Percentiles rank a stretch among this genome's conserved stretches.
phyloP scores from a whole-genome alignment of 73 alveolate genomes.

The Tetrahymena borealis region DNA sequence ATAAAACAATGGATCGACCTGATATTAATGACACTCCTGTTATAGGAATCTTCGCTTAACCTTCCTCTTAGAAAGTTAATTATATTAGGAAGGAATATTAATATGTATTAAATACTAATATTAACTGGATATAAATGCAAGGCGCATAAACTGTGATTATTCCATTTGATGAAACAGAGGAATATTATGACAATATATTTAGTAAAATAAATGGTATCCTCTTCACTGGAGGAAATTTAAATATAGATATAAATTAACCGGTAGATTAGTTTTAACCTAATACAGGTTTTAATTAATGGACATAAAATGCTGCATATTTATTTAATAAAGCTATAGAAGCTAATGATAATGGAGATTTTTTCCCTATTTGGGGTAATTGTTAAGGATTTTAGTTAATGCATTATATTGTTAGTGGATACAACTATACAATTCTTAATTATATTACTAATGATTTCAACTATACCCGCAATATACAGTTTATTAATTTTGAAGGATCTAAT shows the following conservation, averaged over 20 bases:
- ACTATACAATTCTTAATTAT: neutral
- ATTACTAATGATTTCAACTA: neutral
- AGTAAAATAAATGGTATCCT: neutral
- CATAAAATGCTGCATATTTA: slow-evolving; percentile 16
- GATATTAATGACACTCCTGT: neutral
- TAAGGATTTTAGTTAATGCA: slow-evolving; percentile 51
- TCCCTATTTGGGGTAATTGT: slow-evolving; percentile 56
- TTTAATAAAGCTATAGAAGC: slow-evolving; percentile 14
- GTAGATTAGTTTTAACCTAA: neutral
- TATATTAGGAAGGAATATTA: neutral
- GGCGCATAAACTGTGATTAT: neutral
- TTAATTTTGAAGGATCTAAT: neutral
- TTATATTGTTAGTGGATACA: slow-evolving; percentile 15
- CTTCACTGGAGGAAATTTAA: neutral
- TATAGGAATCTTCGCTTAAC: neutral
- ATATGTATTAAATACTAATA: neutral
- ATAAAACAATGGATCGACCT: neutral
- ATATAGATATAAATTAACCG: neutral
- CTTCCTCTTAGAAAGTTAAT: neutral
- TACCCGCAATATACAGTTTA: neutral
- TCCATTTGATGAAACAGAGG: neutral
- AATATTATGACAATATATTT: neutral
- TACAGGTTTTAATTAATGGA: slow-evolving; percentile 5
- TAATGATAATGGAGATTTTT: slow-evolving; percentile 45
- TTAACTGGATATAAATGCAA: neutral